These are phyloP conservation scores for Blastomyces percursus DNA, from an alignment of 2,329 filamentous ascomycete genomes.

Conservation along the genomic window DNA sequence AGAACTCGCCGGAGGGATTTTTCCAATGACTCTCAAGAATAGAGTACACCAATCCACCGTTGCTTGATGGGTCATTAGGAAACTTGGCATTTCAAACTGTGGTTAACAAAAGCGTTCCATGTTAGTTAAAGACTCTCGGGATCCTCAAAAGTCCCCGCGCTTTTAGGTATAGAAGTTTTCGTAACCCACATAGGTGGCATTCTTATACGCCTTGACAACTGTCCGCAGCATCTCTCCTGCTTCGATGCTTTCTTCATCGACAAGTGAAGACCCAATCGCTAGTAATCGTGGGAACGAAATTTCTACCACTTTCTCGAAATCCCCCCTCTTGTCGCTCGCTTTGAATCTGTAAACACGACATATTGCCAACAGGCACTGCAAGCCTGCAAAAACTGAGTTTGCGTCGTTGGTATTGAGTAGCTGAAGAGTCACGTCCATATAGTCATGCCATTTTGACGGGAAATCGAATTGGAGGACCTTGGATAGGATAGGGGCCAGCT, in stretches of 20 bases:
- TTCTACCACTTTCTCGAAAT: slow-evolving; percentile 92
- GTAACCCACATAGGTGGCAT: slow-evolving; percentile 71
- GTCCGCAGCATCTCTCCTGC: slow-evolving; percentile 94
- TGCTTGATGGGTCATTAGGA: slow-evolving; percentile 65
- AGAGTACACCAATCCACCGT: slow-evolving; percentile 95
- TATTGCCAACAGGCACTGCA: slow-evolving; percentile 88
- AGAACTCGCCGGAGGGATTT: slow-evolving; percentile 65
- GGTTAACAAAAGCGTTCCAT: not conserved
- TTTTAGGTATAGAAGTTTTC: not conserved
- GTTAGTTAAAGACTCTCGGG: not conserved
- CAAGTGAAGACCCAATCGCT: slow-evolving; percentile 74
- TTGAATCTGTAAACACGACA: slow-evolving; percentile 96
- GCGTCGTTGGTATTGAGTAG: slow-evolving; percentile 79
- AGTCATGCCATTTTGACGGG: slow-evolving; percentile 84
- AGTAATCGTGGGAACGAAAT: slow-evolving; percentile 81
- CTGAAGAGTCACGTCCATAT: slow-evolving; percentile 84
- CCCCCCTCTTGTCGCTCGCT: slow-evolving; percentile 63
- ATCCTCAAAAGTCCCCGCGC: not conserved
- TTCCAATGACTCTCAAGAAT: slow-evolving; percentile 81
- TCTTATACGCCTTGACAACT: slow-evolving; percentile 93
- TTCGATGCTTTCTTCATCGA: slow-evolving; percentile 84
- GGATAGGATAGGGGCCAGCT: slow-evolving; percentile 87
- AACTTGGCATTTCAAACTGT: slow-evolving; percentile 73
- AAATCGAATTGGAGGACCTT: slow-evolving; percentile 96
- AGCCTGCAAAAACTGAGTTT: slow-evolving; percentile 76